A percentile compares a stretch with the other conserved stretches of the same genome.
Conservation (phyloP, 192 early-diverging fungal genomes). For the Backusella tarrabulga region DNA sequence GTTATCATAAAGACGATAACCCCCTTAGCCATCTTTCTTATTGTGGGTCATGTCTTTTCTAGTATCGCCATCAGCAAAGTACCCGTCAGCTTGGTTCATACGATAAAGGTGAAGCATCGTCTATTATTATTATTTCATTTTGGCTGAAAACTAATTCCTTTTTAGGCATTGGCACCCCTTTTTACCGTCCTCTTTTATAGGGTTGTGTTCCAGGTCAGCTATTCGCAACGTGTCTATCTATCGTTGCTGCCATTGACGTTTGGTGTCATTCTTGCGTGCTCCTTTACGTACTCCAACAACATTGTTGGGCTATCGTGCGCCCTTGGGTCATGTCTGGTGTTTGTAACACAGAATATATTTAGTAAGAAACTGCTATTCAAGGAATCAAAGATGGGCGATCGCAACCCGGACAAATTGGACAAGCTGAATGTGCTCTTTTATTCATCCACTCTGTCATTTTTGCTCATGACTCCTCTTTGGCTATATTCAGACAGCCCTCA, state of each 20-base stretch:
- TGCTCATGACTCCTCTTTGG: constrained; percentile 83
- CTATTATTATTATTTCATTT: background rate
- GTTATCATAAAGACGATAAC: constrained; percentile 60
- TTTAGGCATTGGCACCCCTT: constrained; percentile 77
- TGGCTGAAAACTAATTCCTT: constrained; percentile 23
- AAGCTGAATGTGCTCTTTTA: constrained; percentile 88
- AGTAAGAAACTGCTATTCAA: constrained; percentile 76
- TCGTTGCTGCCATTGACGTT: constrained; percentile 76
- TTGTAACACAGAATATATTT: constrained; percentile 87
- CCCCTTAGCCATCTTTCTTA: constrained; percentile 77
- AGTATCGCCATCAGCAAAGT: constrained; percentile 73
- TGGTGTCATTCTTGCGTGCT: constrained; percentile 90
- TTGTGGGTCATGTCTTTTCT: constrained; percentile 82
- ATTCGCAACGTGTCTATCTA: constrained; percentile 70
- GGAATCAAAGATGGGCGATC: constrained; percentile 32
- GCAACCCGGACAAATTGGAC: constrained; percentile 69
- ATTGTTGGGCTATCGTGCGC: constrained; percentile 74
- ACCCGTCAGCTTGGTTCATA: constrained; percentile 85
- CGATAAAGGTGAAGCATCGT: constrained; percentile 70
- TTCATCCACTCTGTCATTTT: constrained; percentile 68
- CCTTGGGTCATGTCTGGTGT: constrained; percentile 71
- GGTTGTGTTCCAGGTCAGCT: constrained; percentile 63
- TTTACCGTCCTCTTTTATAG: constrained; percentile 84
- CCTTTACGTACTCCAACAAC: constrained; percentile 67
- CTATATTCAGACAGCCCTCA: constrained; percentile 66